phyloP scores from a whole-genome alignment of 495 filamentous ascomycete species.

The Cudoniella acicularis region DNA sequence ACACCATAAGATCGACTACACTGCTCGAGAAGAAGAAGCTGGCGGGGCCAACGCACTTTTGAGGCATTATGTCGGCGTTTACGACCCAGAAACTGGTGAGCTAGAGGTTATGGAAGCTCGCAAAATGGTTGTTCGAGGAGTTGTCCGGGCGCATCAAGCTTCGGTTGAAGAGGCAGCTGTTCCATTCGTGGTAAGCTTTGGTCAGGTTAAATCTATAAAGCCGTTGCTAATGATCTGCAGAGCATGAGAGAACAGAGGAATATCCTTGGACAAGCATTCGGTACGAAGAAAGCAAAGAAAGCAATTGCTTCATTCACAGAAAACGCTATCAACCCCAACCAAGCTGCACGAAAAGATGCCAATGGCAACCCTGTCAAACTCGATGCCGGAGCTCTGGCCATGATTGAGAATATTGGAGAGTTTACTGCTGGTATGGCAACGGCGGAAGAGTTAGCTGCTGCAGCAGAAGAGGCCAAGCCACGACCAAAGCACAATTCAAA shows the following conservation, averaged over 20 bases:
- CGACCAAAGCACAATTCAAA: constrained; percentile 71
- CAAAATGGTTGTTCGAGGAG: constrained; percentile 67
- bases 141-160: constrained; percentile 51
- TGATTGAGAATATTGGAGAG: constrained; percentile 60
- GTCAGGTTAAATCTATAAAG: constrained; percentile 15
- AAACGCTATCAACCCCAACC: constrained; percentile 61
- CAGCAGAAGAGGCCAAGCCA: constrained; percentile 68
- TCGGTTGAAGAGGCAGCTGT: constrained; percentile 27
- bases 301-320: constrained; percentile 70
- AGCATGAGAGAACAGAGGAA: constrained; percentile 57
- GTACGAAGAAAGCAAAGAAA: constrained; percentile 91
- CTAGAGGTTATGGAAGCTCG: constrained; percentile 73
- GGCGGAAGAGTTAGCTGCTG: constrained; percentile 58
- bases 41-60: constrained; percentile 58
- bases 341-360: constrained; percentile 28
- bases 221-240: constrained; percentile 29
- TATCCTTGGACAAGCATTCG: constrained; percentile 82
- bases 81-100: constrained; percentile 67
- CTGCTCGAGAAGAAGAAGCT: constrained; percentile 66
- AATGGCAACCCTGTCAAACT: constrained; percentile 44
- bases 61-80: constrained; percentile 85
- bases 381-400: constrained; percentile 54
- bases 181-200: constrained; percentile 7
- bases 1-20: constrained; percentile 77
- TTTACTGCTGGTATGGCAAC: constrained; percentile 55